Evolutionary conservation across 2,329 filamentous ascomycete species (phyloP), one percentile per base, ranked within the genome.

Genomic region (Pseudogymnoascus sp.): DNA sequence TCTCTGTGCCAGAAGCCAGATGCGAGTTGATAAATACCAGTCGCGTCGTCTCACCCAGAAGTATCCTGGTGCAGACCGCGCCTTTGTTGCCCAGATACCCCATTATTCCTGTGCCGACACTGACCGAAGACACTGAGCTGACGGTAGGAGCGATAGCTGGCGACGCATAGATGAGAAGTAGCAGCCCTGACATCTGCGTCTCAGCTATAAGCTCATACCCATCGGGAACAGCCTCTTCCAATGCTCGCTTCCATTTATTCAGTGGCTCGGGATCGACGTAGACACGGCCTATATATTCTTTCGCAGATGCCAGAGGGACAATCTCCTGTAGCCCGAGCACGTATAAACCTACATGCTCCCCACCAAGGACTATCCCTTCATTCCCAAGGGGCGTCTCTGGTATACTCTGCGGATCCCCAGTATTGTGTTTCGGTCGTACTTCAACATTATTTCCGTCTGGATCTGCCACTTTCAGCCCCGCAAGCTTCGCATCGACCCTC

Each of bases 81-180:
- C 94, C 94, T 73, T 99, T 99, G 74, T 99, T 99, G 8, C 94
- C 94, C 78, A 97, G 87, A 71, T 96, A 96, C 0, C 93, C 93
- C 74, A 95, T 84, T 45, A 97, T 74, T 0, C 94, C 94, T 0
- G 94, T 99, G 0, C 92, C 93, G 6, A 97, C 87, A 62, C 85
- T 88, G 4, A 86, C 86, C 1, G 88, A 92, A 74, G 90, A 95
- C 67, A 96, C 85, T 58, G 90, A 89, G 65, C 86, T 89, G 68
- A 97, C 83, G 2, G 87, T 88, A 0, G 86, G 80, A 1, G 84
- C 84, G 40, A 97, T 79, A 7, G 86, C 82, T 0, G 92, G 87
- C 0, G 92, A 90, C 2, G 91, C 92, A 71, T 94, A 97, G 27
- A 97, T 82, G 29, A 97, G 79, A 2, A 97, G 78, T 40, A 96